A percentile compares a stretch with the other conserved stretches of the same genome.
Conservation (phyloP, 345 rosid genomes). For the Bretschneidera sinensis region DNA sequence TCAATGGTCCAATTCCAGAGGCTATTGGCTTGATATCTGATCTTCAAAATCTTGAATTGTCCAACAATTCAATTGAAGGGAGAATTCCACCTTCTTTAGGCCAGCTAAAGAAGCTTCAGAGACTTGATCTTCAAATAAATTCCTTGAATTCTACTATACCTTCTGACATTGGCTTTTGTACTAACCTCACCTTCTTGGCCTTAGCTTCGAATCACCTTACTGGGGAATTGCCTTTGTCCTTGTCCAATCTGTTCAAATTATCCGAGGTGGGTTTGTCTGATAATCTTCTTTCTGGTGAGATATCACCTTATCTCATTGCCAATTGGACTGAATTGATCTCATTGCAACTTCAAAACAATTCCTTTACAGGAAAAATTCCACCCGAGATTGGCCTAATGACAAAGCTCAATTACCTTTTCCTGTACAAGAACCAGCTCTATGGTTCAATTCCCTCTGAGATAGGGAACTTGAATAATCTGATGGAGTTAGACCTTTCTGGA, state of each 20-base stretch:
- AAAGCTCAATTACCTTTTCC: conserved; percentile 28
- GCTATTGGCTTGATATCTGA: conserved; percentile 32
- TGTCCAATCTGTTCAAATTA: conserved; percentile 39
- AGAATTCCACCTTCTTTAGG: conserved; percentile 54
- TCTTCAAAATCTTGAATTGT: conserved; percentile 38
- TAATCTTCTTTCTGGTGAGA: conserved; percentile 42
- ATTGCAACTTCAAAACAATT: conserved; percentile 49
- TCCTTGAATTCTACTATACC: conserved; percentile 51
- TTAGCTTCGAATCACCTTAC: conserved; percentile 44
- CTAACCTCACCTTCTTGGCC: conserved; percentile 49
- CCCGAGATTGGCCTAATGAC: conserved; percentile 34
- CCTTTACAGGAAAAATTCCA: conserved; percentile 44
- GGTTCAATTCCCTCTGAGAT: conserved; percentile 47
- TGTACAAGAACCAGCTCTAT: conserved; percentile 38
- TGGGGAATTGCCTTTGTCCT: conserved; percentile 47
- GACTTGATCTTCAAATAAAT: conserved; percentile 34
- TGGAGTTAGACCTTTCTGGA: conserved; percentile 31
- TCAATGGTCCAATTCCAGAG: conserved; percentile 41
- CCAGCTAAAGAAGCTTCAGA: conserved; percentile 34
- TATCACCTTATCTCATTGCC: conserved; percentile 34
- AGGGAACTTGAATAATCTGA: conserved; percentile 35
- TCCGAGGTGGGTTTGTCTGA: conserved; percentile 30
- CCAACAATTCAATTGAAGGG: conserved; percentile 41
- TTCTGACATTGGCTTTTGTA: conserved; percentile 47
- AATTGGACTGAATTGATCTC: conserved; percentile 47